Evolutionary conservation across 108 stramenopile species (phyloP).

Genomic region (Pelagomonas calceolata): DNA sequence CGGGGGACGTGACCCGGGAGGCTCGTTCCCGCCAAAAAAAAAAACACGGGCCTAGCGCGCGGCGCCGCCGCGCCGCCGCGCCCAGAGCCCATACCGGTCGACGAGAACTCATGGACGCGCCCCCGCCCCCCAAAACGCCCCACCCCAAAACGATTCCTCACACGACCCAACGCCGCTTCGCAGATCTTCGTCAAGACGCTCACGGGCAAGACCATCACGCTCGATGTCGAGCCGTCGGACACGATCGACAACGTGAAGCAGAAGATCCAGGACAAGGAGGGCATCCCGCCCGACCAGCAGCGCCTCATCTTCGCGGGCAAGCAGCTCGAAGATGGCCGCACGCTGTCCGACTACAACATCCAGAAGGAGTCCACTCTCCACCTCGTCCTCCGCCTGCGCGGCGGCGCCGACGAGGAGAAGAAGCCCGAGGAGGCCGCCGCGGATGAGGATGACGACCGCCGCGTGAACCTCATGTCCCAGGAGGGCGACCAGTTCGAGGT

Average conservation of each 20-base stretch:
- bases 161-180: too few species aligned
- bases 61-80: too few species aligned
- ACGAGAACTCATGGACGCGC: too few species aligned
- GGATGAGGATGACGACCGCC: neutral
- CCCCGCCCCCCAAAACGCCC: too few species aligned
- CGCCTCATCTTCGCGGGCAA: conserved; percentile 90
- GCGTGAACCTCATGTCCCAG: neutral
- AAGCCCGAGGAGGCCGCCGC: neutral
- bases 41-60: too few species aligned
- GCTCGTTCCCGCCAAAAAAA: too few species aligned
- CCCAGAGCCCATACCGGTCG: too few species aligned
- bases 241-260: conserved; percentile 96
- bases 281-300: conserved; percentile 91
- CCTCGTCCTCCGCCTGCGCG: conserved; percentile 65
- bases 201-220: too few species aligned
- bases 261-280: conserved; percentile 99
- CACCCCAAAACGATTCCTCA: too few species aligned
- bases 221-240: conserved; percentile 96
- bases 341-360: conserved; percentile 83
- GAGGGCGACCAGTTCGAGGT: conserved; percentile 82
- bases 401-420: neutral
- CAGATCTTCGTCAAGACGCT: too few species aligned
- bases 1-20: too few species aligned
- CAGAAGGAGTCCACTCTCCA: conserved; percentile 93
- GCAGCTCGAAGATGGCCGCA: conserved; percentile 84